A percentile compares a stretch with the other conserved stretches of the same genome.
Conservation (phyloP, 495 filamentous ascomycete species). For the Penicillium parvum region DNA sequence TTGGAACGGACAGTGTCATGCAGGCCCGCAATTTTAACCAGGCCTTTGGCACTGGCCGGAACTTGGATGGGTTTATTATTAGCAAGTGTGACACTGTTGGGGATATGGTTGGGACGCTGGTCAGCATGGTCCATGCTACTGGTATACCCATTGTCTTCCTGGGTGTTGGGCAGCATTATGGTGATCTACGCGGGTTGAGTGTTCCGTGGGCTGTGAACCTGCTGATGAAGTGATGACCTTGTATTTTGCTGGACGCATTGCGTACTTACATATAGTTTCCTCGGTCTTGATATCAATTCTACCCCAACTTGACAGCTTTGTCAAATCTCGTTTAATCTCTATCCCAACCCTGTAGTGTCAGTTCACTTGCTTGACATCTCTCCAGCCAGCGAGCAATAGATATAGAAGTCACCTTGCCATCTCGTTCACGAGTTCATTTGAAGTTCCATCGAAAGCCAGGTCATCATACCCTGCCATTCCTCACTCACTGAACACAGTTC, state of each 20-base stretch:
- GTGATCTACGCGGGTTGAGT: constrained; percentile 87
- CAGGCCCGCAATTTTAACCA: constrained; percentile 95
- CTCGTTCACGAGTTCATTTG: no score
- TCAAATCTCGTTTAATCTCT: no score
- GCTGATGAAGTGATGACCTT: constrained; percentile 53
- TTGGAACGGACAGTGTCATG: constrained; percentile 88
- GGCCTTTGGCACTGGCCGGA: constrained; percentile 76
- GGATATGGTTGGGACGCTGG: constrained; percentile 95
- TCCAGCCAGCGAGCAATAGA: no score
- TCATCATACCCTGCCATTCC: no score
- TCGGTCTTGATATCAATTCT: background rate
- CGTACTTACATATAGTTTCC: no score
- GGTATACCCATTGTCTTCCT: constrained; percentile 92
- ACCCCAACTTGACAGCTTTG: background rate
- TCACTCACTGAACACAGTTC: no score
- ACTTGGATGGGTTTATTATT: constrained; percentile 93
- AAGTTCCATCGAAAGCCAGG: background rate
- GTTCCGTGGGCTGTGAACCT: constrained; percentile 86
- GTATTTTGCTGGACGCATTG: background rate
- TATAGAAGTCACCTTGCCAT: no score
- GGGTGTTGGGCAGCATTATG: constrained; percentile 95
- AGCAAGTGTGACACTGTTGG: constrained; percentile 98
- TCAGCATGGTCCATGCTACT: constrained; percentile 96
- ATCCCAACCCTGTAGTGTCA: no score
- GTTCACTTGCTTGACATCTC: no score